Evolutionary conservation across 1,284 basidiomycete species (phyloP).

Genomic region (Tilletia setariae): DNA sequence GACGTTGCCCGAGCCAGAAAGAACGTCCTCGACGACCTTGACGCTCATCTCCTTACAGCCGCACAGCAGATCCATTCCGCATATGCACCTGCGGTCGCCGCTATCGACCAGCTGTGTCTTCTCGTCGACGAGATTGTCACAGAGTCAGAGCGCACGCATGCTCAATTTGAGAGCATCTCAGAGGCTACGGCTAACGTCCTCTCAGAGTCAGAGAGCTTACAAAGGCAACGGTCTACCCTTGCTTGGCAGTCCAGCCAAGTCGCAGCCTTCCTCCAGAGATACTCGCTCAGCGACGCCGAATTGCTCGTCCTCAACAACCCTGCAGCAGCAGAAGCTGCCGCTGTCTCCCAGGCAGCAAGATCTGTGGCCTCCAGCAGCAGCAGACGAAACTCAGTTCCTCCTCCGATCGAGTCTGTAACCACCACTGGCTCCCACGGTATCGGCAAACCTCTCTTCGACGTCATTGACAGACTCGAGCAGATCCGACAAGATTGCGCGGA

Average conservation of each 20-base stretch:
- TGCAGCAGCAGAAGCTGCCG: constrained; percentile 21
- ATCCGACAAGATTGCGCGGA: constrained; percentile 81
- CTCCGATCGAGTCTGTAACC: constrained; percentile 72
- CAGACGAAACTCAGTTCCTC: constrained; percentile 55
- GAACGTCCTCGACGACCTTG: constrained; percentile 77
- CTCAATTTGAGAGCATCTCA: constrained; percentile 12
- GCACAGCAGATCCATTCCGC: constrained; percentile 76
- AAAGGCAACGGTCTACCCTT: background rate
- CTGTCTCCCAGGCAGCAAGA: constrained; percentile 54
- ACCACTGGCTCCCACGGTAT: constrained; percentile 74
- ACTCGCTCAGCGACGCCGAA: constrained; percentile 25
- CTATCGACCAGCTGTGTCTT: constrained; percentile 25
- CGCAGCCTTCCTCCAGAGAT: constrained; percentile 26
- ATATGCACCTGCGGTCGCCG: constrained; percentile 80
- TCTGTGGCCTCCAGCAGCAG: background rate
- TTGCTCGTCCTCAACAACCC: constrained; percentile 16
- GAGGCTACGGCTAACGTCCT: background rate
- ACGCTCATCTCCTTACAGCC: constrained; percentile 72
- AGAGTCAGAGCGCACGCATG: background rate
- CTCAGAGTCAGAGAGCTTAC: constrained; percentile 9
- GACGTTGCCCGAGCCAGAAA: constrained; percentile 65
- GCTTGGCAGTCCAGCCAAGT: constrained; percentile 7
- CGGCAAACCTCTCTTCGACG: constrained; percentile 70
- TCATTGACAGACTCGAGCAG: constrained; percentile 78
- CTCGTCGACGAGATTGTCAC: background rate